These are phyloP conservation scores for Aureobasidium sp. DNA, from an alignment of 2,329 filamentous ascomycete species.

Conservation along the genomic window DNA sequence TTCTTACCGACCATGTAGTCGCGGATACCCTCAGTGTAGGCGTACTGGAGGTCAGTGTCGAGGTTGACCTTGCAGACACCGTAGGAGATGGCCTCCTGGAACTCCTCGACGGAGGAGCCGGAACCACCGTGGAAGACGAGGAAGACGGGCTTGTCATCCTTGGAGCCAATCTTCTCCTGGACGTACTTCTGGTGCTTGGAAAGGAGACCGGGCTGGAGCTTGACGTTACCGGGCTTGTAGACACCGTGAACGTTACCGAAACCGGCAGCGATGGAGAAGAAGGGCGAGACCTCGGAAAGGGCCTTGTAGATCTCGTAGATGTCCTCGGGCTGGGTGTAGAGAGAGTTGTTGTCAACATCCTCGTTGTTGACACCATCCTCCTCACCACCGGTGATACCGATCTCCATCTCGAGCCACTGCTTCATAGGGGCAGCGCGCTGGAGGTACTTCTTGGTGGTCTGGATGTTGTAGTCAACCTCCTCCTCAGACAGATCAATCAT, in stretches of 20 bases:
- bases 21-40: conserved; percentile 85
- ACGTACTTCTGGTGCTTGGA: conserved; percentile 94
- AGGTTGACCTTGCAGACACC: conserved; percentile 99
- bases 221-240: conserved; percentile 97
- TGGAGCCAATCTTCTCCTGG: conserved; percentile 65
- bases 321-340: conserved; percentile 97
- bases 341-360: conserved; percentile 88
- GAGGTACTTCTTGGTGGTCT: conserved; percentile 87
- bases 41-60: conserved; percentile 95
- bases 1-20: conserved; percentile 94
- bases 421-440: conserved; percentile 94
- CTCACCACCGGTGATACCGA: conserved; percentile 93
- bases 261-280: conserved; percentile 96
- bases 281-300: conserved; percentile 77
- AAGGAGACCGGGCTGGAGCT: conserved; percentile 91
- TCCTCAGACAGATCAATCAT: conserved; percentile 99
- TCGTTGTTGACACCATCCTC: conserved; percentile 99
- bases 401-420: conserved; percentile 99
- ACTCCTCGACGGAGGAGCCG: conserved; percentile 86
- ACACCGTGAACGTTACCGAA: conserved; percentile 99
- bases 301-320: conserved; percentile 87
- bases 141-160: conserved; percentile 87
- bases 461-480: conserved; percentile 79
- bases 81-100: conserved; percentile 76
- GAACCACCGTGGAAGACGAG: conserved; percentile 99